phyloP scores from a whole-genome alignment of 2,329 filamentous ascomycete species.

The Diplodia mutila region DNA sequence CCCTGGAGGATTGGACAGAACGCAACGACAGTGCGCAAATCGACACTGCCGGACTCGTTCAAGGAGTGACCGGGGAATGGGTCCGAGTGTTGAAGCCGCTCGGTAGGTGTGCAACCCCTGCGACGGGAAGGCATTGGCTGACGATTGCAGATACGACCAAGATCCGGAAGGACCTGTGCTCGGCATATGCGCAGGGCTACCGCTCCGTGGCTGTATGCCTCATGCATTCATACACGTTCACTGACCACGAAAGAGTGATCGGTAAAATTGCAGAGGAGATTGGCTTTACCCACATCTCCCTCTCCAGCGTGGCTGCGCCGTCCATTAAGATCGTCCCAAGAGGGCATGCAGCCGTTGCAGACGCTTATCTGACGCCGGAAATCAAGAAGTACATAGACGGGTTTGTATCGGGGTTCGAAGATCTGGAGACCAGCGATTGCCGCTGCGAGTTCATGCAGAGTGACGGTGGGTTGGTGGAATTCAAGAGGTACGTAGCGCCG shows the following conservation, averaged over 20 bases:
- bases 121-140: conserved; percentile 35
- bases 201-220: conserved; percentile 43
- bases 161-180: conserved; percentile 28
- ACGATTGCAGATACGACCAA: conserved; percentile 30
- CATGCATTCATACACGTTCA: conserved; percentile 40
- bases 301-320: conserved; percentile 33
- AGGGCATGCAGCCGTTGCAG: conserved; percentile 24
- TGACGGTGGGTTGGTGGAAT: conserved; percentile 38
- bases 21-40: conserved; percentile 27
- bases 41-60: conserved; percentile 32
- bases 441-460: conserved; percentile 42
- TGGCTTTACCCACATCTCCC: conserved; percentile 37
- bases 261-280: conserved; percentile 36
- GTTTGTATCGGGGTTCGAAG: conserved; percentile 34
- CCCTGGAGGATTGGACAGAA: conserved; percentile 39
- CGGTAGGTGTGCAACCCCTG: conserved; percentile 28
- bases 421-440: conserved; percentile 36
- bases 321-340: conserved; percentile 29
- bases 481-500: not conserved
- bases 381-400: conserved; percentile 33
- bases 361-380: conserved; percentile 32
- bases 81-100: not conserved
- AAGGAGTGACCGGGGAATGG: conserved; percentile 28
- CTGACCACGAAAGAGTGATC: conserved; percentile 36
- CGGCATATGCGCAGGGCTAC: conserved; percentile 39